Conservation (phyloP, 495 filamentous ascomycete species). For the Lophiostoma macrostomum region DNA sequence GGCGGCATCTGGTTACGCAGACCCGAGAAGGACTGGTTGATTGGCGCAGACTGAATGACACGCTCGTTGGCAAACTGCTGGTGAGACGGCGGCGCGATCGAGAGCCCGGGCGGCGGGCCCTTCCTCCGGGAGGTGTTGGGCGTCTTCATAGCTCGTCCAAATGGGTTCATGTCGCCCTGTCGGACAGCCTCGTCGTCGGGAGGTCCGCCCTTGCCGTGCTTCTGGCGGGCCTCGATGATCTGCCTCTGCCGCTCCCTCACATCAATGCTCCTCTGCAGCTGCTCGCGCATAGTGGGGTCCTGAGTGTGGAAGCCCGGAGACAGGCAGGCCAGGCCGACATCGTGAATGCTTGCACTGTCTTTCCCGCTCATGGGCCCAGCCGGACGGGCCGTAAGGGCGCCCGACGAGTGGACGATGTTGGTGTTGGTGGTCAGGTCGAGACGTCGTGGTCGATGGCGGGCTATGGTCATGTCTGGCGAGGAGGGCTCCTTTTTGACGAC, state of each 20-base stretch:
- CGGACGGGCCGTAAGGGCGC: conserved; percentile 55
- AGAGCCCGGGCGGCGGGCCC: conserved; percentile 81
- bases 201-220: conserved; percentile 49
- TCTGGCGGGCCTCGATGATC: conserved; percentile 91
- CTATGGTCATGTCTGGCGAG: conserved; percentile 68
- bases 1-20: conserved; percentile 71
- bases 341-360: conserved; percentile 73
- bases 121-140: conserved; percentile 64
- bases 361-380: conserved; percentile 77
- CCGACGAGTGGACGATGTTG: conserved; percentile 45
- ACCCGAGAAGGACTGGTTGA: conserved; percentile 95
- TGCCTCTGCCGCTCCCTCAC: conserved; percentile 91
- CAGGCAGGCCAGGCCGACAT: conserved; percentile 89
- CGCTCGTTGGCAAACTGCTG: conserved; percentile 92
- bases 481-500: conserved; percentile 96
- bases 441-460: conserved; percentile 80
- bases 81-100: conserved; percentile 94
- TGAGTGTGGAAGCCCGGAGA: conserved; percentile 95
- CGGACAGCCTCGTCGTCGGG: conserved; percentile 47
- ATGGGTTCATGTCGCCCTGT: conserved; percentile 49
- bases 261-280: conserved; percentile 87
- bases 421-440: conserved; percentile 70
- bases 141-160: conserved; percentile 56
- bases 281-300: conserved; percentile 94
- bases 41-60: conserved; percentile 92